These are phyloP conservation scores for Lodderomyces metapsilosis DNA, from an alignment of 1,139 yeast species.

Conservation along the genomic window DNA sequence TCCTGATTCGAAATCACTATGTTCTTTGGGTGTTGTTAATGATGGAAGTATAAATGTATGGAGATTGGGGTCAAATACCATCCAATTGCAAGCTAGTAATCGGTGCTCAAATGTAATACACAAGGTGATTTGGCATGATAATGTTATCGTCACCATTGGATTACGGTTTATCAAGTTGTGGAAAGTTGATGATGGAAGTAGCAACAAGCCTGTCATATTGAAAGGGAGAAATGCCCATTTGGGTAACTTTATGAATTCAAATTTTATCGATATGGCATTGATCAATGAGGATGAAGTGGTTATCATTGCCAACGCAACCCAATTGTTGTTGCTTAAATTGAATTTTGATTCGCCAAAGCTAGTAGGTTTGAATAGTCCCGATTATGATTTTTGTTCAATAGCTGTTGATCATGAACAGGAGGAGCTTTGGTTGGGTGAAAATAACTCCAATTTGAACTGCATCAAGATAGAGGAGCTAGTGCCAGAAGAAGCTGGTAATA, in stretches of 20 bases:
- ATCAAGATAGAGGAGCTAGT: conserved; percentile 16
- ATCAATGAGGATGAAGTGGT: conserved; percentile 40
- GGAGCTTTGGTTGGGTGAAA: conserved; percentile 22
- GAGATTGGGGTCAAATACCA: conserved; percentile 28
- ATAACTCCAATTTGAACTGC: conserved; percentile 12
- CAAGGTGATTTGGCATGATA: conserved; percentile 56
- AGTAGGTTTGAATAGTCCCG: conserved; percentile 18
- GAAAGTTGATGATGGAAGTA: conserved; percentile 36
- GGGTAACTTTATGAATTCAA: conserved; percentile 46
- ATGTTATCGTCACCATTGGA: conserved; percentile 52
- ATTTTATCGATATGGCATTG: conserved; percentile 41
- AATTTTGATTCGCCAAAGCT: conserved; percentile 25
- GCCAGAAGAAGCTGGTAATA: conserved; percentile 5
- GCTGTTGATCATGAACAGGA: conserved; percentile 23
- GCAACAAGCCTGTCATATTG: conserved; percentile 28
- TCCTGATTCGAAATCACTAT: conserved; percentile 51
- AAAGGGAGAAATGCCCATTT: conserved; percentile 60
- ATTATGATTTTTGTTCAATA: conserved; percentile 14
- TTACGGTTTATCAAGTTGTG: conserved; percentile 60
- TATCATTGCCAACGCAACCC: conserved; percentile 43
- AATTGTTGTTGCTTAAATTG: conserved; percentile 32
- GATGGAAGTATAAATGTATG: conserved; percentile 68
- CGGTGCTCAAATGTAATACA: conserved; percentile 59
- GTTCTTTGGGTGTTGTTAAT: conserved; percentile 61
- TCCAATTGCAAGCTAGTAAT: conserved; percentile 45